phyloP scores from a whole-genome alignment of 176 grass and related monocot genomes.

The Carex kokanica region DNA sequence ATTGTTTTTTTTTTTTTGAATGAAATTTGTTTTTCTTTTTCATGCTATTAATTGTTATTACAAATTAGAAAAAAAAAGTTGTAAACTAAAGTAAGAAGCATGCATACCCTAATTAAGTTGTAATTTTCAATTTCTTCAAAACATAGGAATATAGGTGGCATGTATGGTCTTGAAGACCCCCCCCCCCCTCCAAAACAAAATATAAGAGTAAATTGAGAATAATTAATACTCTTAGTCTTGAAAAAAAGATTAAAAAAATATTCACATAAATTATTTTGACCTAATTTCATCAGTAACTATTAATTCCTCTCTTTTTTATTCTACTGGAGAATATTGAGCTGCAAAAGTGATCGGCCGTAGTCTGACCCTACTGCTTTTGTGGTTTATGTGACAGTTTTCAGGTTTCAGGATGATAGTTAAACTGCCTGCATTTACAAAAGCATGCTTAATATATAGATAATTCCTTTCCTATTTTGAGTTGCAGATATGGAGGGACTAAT shows the following conservation, averaged over 20 bases:
- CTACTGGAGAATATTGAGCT: not conserved
- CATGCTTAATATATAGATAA: not conserved
- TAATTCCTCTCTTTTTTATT: not conserved
- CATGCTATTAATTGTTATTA: not conserved
- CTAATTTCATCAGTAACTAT: not conserved
- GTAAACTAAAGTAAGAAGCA: not conserved
- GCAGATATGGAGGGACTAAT: not conserved
- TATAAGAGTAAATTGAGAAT: not conserved
- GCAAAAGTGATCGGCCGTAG: not conserved
- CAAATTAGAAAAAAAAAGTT: not conserved
- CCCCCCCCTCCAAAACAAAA: not conserved
- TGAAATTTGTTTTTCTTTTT: too few species aligned
- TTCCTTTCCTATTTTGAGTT: not conserved
- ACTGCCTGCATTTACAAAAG: not conserved
- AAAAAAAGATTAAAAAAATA: not conserved
- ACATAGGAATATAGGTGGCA: not conserved
- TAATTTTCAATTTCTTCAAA: not conserved
- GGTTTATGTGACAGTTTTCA: not conserved
- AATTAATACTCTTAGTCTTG: not conserved
- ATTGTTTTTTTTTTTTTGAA: too few species aligned
- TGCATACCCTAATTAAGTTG: not conserved
- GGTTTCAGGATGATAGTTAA: not conserved
- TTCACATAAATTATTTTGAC: not conserved
- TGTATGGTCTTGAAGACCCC: not conserved
- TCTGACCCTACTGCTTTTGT: not conserved